These are phyloP conservation scores for Picea glauca DNA, from an alignment of 75 land plant genomes.

Conservation along the genomic window DNA sequence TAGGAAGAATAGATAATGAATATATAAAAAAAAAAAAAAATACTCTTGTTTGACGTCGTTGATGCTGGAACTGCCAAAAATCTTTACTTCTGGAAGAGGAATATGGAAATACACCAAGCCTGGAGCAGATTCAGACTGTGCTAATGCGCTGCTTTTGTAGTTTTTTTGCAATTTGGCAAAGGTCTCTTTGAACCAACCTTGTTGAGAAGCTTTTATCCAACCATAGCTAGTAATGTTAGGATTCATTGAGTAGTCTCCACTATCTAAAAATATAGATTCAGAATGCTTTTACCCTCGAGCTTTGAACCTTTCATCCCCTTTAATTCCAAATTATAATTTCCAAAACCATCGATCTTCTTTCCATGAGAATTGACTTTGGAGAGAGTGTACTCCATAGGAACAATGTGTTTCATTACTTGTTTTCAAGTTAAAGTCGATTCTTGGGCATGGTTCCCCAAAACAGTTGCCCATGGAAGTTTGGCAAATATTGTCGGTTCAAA, in stretches of 20 bases:
- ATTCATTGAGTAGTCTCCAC: slow-evolving; percentile 39
- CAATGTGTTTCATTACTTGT: slow-evolving; percentile 32
- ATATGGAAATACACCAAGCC: too few species aligned
- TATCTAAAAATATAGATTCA: slow-evolving; percentile 45
- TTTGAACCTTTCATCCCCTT: slow-evolving; percentile 16
- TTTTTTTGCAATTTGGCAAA: slow-evolving; percentile 25
- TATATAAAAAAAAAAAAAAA: too few species aligned
- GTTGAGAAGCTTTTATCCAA: slow-evolving; percentile 39
- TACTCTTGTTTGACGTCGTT: too few species aligned
- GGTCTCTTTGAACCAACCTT: slow-evolving; percentile 24
- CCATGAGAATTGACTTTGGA: slow-evolving; percentile 24
- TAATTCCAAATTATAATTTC: slow-evolving; percentile 33
- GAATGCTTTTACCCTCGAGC: slow-evolving; percentile 20
- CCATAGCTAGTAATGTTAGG: slow-evolving; percentile 26
- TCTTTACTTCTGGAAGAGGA: too few species aligned
- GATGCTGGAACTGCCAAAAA: too few species aligned
- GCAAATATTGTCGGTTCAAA: slow-evolving; percentile 41
- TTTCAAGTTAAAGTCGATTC: slow-evolving; percentile 22
- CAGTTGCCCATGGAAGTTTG: slow-evolving; percentile 47
- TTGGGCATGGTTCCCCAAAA: slow-evolving; percentile 49
- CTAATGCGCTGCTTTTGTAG: too few species aligned
- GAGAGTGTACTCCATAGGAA: slow-evolving; percentile 28
- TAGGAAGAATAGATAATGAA: too few species aligned
- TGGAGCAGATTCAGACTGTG: too few species aligned
- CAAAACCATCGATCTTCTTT: slow-evolving; percentile 30